Evolutionary conservation across 2,329 filamentous ascomycete genomes (phyloP).

Genomic region (Alternaria sp.): DNA sequence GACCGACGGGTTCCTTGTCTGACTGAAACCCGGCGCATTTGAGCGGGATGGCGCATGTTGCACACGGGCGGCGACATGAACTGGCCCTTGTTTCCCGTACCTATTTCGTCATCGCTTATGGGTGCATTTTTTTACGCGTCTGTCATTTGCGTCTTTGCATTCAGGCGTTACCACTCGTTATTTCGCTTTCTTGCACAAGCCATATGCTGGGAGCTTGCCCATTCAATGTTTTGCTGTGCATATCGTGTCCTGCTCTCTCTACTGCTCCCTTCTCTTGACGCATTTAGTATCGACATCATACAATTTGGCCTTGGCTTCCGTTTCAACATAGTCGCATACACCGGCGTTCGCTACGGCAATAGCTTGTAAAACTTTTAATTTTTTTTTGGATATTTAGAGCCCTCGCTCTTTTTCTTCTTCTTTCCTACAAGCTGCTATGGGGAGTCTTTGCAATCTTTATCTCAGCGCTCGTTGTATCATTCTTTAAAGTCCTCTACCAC

Average conservation of each 20-base stretch:
- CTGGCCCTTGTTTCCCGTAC: background rate
- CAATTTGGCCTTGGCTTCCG: background rate
- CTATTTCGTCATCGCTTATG: background rate
- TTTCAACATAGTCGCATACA: background rate
- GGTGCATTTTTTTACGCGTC: constrained; percentile 5
- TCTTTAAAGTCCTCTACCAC: constrained; percentile 4
- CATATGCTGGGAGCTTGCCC: constrained; percentile 3
- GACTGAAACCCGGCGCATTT: constrained; percentile 12
- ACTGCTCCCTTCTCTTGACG: background rate
- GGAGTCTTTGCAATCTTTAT: constrained; percentile 2
- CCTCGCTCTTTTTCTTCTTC: background rate
- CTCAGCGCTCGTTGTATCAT: background rate
- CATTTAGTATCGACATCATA: background rate
- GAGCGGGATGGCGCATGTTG: constrained; percentile 12
- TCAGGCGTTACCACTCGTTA: constrained; percentile 8
- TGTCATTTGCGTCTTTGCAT: constrained; percentile 15
- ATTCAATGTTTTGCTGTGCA: background rate
- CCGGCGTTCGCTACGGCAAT: background rate
- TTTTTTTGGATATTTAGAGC: background rate
- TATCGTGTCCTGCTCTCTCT: background rate
- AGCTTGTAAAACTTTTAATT: background rate
- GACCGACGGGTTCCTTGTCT: constrained; percentile 17
- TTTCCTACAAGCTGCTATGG: background rate
- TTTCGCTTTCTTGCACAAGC: constrained; percentile 3
- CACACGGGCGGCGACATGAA: constrained; percentile 7